phyloP scores from a whole-genome alignment of 495 filamentous ascomycete species.

The Lepraria neglecta region DNA sequence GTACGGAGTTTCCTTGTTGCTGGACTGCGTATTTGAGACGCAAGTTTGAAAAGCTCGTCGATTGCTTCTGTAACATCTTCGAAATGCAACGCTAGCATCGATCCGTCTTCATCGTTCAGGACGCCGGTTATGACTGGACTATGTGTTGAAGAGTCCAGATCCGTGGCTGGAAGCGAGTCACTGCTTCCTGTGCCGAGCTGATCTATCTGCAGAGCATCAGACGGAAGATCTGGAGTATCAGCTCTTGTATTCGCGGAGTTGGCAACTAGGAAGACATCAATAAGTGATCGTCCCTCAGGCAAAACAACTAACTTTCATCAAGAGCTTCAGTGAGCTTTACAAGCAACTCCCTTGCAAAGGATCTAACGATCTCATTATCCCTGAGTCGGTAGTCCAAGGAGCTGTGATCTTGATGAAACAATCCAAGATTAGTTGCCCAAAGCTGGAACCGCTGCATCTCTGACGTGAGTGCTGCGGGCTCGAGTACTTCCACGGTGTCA shows the following conservation, averaged over 20 bases:
- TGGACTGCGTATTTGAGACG: constrained; percentile 27
- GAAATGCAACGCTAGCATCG: not conserved
- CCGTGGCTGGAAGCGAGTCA: not conserved
- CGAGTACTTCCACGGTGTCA: not conserved
- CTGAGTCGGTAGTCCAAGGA: constrained; percentile 30
- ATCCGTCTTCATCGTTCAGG: not conserved
- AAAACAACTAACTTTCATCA: constrained; percentile 7
- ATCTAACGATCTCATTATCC: constrained; percentile 16
- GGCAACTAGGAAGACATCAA: not conserved
- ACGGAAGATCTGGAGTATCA: not conserved
- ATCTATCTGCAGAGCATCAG: not conserved
- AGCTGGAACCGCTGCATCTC: constrained; percentile 26
- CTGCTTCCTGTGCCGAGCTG: not conserved
- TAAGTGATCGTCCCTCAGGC: not conserved
- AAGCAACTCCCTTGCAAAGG: constrained; percentile 1
- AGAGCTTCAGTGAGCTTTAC: constrained; percentile 1
- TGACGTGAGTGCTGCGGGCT: not conserved
- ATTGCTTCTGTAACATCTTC: constrained; percentile 23
- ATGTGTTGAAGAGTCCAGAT: not conserved
- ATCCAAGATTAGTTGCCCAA: constrained; percentile 29
- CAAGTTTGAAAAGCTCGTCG: constrained; percentile 24
- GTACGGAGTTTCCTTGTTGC: constrained; percentile 10
- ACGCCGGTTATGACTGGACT: not conserved
- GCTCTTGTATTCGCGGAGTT: not conserved
- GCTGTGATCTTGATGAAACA: constrained; percentile 23